Evolutionary conservation across 768 basidiomycete species (phyloP).

Genomic region (Pleurotus sapidus): DNA sequence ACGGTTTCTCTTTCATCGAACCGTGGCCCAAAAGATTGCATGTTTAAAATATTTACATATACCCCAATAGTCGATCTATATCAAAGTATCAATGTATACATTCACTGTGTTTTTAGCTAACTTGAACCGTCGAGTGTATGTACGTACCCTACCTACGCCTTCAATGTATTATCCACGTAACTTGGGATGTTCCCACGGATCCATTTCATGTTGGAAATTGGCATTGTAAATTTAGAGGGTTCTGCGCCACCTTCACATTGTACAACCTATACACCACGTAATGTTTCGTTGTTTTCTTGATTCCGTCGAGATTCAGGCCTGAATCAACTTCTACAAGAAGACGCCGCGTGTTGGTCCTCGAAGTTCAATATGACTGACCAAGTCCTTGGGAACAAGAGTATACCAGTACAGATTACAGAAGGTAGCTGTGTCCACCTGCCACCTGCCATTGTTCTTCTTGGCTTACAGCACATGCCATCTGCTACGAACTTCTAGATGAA

Average conservation of each 20-base stretch:
- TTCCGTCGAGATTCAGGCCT: neutral
- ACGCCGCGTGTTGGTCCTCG: neutral
- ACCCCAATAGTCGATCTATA: conserved; percentile 3
- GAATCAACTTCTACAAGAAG: neutral
- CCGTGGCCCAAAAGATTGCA: conserved; percentile 4
- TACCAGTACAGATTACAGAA: conserved; percentile 7
- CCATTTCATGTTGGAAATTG: neutral
- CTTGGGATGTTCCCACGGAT: neutral
- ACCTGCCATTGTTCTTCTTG: neutral
- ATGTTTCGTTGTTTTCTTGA: neutral
- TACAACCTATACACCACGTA: neutral
- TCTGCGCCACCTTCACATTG: neutral
- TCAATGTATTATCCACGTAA: neutral
- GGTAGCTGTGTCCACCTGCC: neutral
- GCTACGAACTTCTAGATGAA: conserved; percentile 9
- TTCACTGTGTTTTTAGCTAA: conserved; percentile 8
- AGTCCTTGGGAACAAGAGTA: conserved; percentile 5
- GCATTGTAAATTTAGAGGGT: neutral
- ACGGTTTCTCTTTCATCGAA: conserved; percentile 6
- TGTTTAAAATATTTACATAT: conserved; percentile 2
- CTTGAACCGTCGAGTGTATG: neutral
- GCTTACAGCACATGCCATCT: neutral
- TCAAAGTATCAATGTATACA: conserved; percentile 6
- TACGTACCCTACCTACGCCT: neutral
- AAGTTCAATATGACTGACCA: conserved; percentile 4